Base-by-base conservation (phyloP, 2,329 filamentous ascomycete genomes). In the Exophiala mesophila region DNA sequence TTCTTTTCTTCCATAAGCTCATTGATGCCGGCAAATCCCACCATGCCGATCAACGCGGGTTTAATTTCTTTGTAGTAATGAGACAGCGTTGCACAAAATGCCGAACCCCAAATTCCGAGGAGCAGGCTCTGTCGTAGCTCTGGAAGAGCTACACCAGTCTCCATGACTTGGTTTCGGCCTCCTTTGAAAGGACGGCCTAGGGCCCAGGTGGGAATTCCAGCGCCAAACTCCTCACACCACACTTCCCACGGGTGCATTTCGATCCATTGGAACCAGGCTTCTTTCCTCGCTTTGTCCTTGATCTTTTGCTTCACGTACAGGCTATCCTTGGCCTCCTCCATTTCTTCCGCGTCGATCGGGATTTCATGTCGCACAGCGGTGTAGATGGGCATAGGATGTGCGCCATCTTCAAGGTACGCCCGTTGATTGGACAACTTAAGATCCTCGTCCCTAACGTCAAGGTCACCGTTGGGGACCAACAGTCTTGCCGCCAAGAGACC, bases 231-330 rank as follows among this genome's bases (percentile, higher is more conserved):
- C 63, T 97, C 90, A 55, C 88, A 95, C 63, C 92, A 96, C 60
- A 96, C 83, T 61, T 97, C 90, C 58, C 94, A 96, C 0, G 90
- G 90, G 0, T 88, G 94, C 57, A 90, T 84, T 59, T 98, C 92
- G 55, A 92, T 96, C 90, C 92, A 97, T 57, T 98, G 90, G 57
- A 97, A 98, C 86, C 89, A 97, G 2, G 88, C 76, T 57, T 94
- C 84, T 46, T 74, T 66, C 41, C 64, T 66, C 3, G 74, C 71
- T 44, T 71, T 67, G 26, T 64, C 68, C 46, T 71, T 67, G 2
- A 64, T 56, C 47, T 57, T 61, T 47, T 62, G 64, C 5, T 63
- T 56, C 18, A 50, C 59, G 17, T 44, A 52, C 24, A 49, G 50
- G 37, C 53, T 54, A 57, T 57, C 40, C 50, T 56, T 37, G 57